These are phyloP conservation scores for Fraxinus americana DNA, from an alignment of 257 asterid genomes.

Conservation along the genomic window DNA sequence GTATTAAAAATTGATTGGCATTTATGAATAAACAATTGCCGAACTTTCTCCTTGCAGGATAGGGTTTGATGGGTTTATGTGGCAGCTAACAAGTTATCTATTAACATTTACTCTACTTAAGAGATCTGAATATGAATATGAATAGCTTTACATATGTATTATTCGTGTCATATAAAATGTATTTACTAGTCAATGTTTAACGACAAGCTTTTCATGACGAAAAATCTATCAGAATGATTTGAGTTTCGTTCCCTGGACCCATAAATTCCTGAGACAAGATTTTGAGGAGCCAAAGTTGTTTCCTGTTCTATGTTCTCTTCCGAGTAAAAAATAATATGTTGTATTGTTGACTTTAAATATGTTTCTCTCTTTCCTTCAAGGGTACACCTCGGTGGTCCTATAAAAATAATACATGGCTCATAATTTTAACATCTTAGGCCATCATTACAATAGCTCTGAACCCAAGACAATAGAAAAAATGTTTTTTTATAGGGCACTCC, in stretches of 20 bases:
- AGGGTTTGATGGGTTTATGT: not conserved
- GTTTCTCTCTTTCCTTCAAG: conserved; percentile 10
- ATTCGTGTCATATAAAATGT: no score
- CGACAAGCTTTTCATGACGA: not conserved
- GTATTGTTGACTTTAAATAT: not conserved
- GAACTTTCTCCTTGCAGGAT: not conserved
- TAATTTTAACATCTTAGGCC: not conserved
- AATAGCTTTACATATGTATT: not conserved
- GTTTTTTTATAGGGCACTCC: not conserved
- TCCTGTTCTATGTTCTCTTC: not conserved
- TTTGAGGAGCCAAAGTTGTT: not conserved
- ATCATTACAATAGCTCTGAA: not conserved
- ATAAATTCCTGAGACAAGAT: not conserved
- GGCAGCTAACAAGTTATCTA: not conserved
- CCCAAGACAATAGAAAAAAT: not conserved
- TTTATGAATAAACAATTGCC: not conserved
- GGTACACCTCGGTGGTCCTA: not conserved
- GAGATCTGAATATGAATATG: not conserved
- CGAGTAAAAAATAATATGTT: not conserved
- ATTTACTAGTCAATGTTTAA: not conserved
- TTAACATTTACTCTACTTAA: not conserved
- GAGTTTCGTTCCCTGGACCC: no score
- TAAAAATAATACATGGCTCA: not conserved
- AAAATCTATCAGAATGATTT: not conserved
- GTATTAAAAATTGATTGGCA: not conserved